Evolutionary conservation across 164 flowering plant genomes (phyloP), one percentile per base, ranked within the genome.

Genomic region (Nymphaea thermarum): DNA sequence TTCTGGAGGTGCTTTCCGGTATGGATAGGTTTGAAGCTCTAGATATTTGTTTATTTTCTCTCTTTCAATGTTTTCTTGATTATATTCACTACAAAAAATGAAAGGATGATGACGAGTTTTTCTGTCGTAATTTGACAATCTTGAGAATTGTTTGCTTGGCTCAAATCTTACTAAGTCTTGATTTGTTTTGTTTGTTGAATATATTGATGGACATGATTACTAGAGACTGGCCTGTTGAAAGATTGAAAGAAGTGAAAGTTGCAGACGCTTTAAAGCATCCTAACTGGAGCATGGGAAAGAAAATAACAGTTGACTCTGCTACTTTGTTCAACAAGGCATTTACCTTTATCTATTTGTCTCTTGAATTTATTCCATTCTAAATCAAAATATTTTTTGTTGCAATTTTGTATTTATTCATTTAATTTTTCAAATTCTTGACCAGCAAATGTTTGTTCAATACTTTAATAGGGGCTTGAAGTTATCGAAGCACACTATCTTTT

Each of bases 1-100:
- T 44, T 94, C 99, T 43, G 99, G 99, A 65, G 97, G 99, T 55
- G 89, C 99, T 69, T 94, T 94, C 88, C 89, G 99, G 99, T 91
- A 61, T 65, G 75, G 43, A 70, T 41, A 25, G 5, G 8, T 51
- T 25, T 4, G 12, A 51, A 8, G 60, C 10, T 55, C 12, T 55
- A 15, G 16, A 8, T 55, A 55, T 15, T 55, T 25, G 36, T 25
- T 18, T 62, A 62, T 62, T 17, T 2, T 62, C 64, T 62, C 18
- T 62, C 36, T 18, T 6, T 14, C 18, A 12, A 11, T 12, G 64
- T 11, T 14, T 7, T 12, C 36, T 11, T 11, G 64, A 25, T 8
- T 8, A 15, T 1, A 55, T 8, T 55, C 12, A 55, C 10, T 1
- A 1, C 16, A 55, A 55, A 4, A 68, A 43, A 12, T 4, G 15